Evolutionary conservation across 2,329 filamentous ascomycete genomes (phyloP), one percentile per base, ranked within the genome.

Genomic region (Alternaria arbusti): DNA sequence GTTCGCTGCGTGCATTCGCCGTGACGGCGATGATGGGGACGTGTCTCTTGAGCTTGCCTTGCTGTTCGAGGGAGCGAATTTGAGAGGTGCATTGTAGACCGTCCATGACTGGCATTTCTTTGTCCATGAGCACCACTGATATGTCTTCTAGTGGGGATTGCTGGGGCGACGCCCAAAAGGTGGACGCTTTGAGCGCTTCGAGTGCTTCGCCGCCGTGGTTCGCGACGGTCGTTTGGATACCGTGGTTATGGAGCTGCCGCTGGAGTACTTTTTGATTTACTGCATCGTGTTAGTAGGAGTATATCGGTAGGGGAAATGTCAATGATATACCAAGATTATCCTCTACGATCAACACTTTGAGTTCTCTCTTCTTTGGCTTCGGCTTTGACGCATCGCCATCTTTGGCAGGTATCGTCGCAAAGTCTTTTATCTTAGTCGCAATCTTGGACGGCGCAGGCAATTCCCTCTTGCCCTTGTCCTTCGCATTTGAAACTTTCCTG

Each of bases 141-240:
- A 81, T 54, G 3, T 78, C 70, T 7, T 32, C 36, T 2, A 36
- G 12, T 2, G 49, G n/a, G 10, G 49, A 54, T 1, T 52, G 8
- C 65, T 46, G 11, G 76, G 74, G 75, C 23, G 75, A 72, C 78
- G 61, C 61, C 61, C 81, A 84, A 66, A 81, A 84, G 2, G 76
- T 80, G 2, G 81, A 82, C 45, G 79, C 73, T 60, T 78, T 80
- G 13, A 85, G 75, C 13, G 75, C 72, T 26, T 84, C 82, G 4
- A 85, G 76, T 6, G 82, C 82, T 70, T 85, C 83, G 25, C 83
- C 84, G 58, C 84, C 83, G 66, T 85, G 84, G 63, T 85, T 85
- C 12, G 83, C 83, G 1, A 85, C 80, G 52, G 80, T 76, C 13
- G 83, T 83, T 43, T 79, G 74, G 52, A 82, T 83, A 54, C 83